A percentile compares a stretch with the other conserved stretches of the same genome.
These are phyloP conservation scores for Trametes cinnabarina DNA, from an alignment of 768 basidiomycete genomes.

Conservation along the genomic window DNA sequence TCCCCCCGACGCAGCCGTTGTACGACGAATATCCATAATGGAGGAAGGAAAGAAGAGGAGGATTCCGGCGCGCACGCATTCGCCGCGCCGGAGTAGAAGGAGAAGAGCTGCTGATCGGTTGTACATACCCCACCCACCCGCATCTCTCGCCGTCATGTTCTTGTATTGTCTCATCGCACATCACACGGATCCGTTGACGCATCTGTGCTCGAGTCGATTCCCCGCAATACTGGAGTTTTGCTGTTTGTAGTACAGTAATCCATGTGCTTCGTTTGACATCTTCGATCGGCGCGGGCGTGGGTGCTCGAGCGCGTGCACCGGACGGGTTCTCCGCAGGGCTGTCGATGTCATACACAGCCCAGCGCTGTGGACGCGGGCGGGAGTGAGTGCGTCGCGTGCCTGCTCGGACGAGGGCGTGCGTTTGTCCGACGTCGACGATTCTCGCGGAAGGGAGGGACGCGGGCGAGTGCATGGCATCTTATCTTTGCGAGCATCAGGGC, in stretches of 20 bases:
- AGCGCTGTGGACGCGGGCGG: neutral
- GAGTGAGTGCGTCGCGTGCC: no score
- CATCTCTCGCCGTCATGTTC: neutral
- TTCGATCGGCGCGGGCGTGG: neutral
- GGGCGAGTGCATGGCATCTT: constrained; percentile 9
- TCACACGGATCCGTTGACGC: constrained; percentile 7
- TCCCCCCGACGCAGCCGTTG: constrained; percentile 15
- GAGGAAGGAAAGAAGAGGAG: constrained; percentile 14
- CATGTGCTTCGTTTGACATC: constrained; percentile 4
- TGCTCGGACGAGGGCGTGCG: no score
- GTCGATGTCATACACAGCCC: no score
- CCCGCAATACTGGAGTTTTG: neutral
- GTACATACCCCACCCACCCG: constrained; percentile 22
- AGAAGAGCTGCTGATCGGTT: constrained; percentile 17
- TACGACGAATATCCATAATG: constrained; percentile 9
- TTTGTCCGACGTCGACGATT: neutral
- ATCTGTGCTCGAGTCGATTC: neutral
- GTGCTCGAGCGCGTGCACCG: neutral
- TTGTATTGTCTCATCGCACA: constrained; percentile 17
- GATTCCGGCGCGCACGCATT: neutral
- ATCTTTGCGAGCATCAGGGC: constrained; percentile 16
- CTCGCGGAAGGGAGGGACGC: neutral
- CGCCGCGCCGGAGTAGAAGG: neutral
- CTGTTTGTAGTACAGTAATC: neutral
- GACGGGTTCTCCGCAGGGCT: neutral